Percentiles rank a stretch among this genome's conserved stretches.
These are phyloP conservation scores for Fusarium ramigenum DNA, from an alignment of 2,329 filamentous ascomycete genomes.

Conservation along the genomic window DNA sequence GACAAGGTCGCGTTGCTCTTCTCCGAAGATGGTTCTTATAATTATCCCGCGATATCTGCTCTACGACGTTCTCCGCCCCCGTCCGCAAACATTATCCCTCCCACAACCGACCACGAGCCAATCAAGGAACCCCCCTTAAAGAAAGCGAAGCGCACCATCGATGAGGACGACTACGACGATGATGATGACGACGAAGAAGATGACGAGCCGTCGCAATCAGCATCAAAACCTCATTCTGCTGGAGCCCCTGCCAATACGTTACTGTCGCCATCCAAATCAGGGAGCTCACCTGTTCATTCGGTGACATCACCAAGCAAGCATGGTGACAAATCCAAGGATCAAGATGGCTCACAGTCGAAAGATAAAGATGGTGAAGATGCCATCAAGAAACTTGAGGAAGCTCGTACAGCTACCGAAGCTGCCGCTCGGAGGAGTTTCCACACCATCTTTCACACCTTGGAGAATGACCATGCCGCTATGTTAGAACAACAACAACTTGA, in stretches of 20 bases:
- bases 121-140: constrained; percentile 73
- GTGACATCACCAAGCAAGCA: constrained; percentile 69
- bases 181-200: constrained; percentile 79
- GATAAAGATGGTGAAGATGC: constrained; percentile 84
- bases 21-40: constrained; percentile 63
- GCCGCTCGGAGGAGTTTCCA: constrained; percentile 90
- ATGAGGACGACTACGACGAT: constrained; percentile 87
- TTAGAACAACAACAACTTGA: constrained; percentile 96
- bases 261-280: constrained; percentile 75
- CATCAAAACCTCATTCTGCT: constrained; percentile 61
- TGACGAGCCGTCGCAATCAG: constrained; percentile 63
- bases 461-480: constrained; percentile 96
- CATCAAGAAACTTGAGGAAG: constrained; percentile 91
- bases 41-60: constrained; percentile 62
- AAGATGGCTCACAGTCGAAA: constrained; percentile 59
- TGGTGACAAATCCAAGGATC: constrained; percentile 62
- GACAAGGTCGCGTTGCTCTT: constrained; percentile 82
- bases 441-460: constrained; percentile 92
- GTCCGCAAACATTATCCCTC: constrained; percentile 57
- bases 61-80: constrained; percentile 55
- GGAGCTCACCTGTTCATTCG: constrained; percentile 71
- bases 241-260: constrained; percentile 64
- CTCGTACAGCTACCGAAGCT: constrained; percentile 89
- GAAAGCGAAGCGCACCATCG: constrained; percentile 79
- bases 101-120: constrained; percentile 67